phyloP scores from a whole-genome alignment of 2,329 filamentous ascomycete genomes.

The Fusarium sp. region DNA sequence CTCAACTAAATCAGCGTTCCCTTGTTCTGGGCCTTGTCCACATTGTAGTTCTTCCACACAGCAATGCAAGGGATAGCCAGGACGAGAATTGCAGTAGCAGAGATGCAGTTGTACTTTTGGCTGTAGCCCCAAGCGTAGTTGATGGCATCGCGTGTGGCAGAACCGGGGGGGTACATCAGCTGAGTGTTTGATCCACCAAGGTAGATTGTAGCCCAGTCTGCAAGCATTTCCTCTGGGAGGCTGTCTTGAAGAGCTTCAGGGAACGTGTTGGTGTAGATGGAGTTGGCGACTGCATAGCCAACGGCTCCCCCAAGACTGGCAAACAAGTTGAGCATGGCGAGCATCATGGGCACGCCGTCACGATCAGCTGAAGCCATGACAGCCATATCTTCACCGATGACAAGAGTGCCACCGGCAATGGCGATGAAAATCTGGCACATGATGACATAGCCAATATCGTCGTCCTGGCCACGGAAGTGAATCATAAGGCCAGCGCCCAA shows the following conservation, averaged over 20 bases:
- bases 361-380: constrained; percentile 27
- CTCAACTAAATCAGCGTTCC: too few species aligned
- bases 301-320: constrained; percentile 12
- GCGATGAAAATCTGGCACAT: too few species aligned
- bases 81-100: constrained; percentile 13
- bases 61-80: constrained; percentile 15
- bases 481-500: constrained; percentile 19
- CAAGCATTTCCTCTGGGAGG: constrained; percentile 3
- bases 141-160: constrained; percentile 14
- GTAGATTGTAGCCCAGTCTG: constrained; percentile 8
- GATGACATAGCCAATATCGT: too few species aligned
- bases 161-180: constrained; percentile 8
- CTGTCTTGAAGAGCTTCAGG: constrained; percentile 11
- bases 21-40: constrained; percentile 21
- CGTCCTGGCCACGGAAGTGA: constrained; percentile 10
- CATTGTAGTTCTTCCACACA: constrained; percentile 20
- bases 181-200: constrained; percentile 10
- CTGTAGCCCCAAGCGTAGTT: constrained; percentile 22
- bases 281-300: constrained; percentile 6
- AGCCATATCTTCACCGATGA: constrained; percentile 16
- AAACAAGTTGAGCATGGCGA: constrained; percentile 14
- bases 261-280: constrained; percentile 23
- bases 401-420: constrained; percentile 6
- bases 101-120: constrained; percentile 15
- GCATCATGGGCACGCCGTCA: constrained; percentile 3